Base-by-base conservation (phyloP, 2,329 filamentous ascomycete genomes). In the Geosmithia putterillii region DNA sequence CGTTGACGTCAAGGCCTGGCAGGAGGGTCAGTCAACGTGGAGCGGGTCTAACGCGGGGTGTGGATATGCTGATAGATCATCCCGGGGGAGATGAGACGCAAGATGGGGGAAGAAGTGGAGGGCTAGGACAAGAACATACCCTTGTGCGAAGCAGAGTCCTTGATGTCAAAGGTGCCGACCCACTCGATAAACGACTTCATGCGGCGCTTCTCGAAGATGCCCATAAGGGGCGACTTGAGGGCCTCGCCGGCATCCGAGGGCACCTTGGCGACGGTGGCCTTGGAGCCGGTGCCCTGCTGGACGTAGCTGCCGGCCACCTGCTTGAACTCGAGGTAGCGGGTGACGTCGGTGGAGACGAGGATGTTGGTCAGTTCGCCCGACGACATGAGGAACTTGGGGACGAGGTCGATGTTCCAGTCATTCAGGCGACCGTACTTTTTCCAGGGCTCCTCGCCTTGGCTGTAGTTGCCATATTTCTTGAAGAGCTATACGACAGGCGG, bases 351-450 rank as follows among this genome's bases (percentile, higher is more conserved):
- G 42, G 89, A 95, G 50, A 95, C 88, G 60, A 98, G 81, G 59
- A 98, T 95, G 69, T 96, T 96, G 63, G 90, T 96, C 61, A 98
- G 74, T 70, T 98, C 90, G 65, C 92, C 92, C 50, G 94, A 95
- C 47, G 90, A 88, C 89, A 98, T 96, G 64, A 98, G 79, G 58
- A 98, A 82, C 76, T 98, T 98, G 53, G 92, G 90, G 41, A 98
- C 89, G 48, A 98, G 77, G 62, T 98, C 94, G 66, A 98, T 94
- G 74, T 95, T 96, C 92, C 92, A 98, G 76, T 96, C 90, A 69
- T 95, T 95, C 62, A 81, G 73, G 47, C 92, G 84, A 56, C 90
- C 90, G 64, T 95, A 96, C 67, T 95, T 89, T 74, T 94, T 90
- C 92, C 92, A 96, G 52, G 90, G 89, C 73, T 95, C 86, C 59